A percentile compares a stretch with the other conserved stretches of the same genome.
phyloP scores from a whole-genome alignment of 2,329 filamentous ascomycete species.

The Xylariaceae sp. region DNA sequence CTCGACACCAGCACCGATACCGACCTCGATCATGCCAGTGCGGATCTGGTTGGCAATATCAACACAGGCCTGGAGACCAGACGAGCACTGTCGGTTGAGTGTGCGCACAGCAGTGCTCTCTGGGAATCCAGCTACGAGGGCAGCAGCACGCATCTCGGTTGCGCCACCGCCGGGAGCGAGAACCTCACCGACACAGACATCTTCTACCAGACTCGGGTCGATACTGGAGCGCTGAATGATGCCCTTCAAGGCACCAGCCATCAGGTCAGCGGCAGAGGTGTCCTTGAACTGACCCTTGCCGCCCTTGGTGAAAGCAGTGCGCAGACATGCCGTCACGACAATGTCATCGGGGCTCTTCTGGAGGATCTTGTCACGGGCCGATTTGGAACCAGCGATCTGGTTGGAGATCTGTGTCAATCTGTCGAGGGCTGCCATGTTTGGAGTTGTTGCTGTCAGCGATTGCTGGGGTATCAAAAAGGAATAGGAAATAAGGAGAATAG shows the following conservation, averaged over 20 bases:
- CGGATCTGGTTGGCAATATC: conserved; percentile 93
- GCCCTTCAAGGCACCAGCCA: conserved; percentile 77
- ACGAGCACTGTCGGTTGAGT: conserved; percentile 92
- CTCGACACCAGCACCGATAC: conserved; percentile 92
- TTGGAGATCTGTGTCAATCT: conserved; percentile 57
- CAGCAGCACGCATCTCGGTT: conserved; percentile 93
- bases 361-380: conserved; percentile 53
- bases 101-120: conserved; percentile 78
- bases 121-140: conserved; percentile 86
- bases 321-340: conserved; percentile 87
- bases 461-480: neutral
- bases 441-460: conserved; percentile 3
- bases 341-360: conserved; percentile 70
- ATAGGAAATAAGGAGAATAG: conserved; percentile 4
- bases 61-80: conserved; percentile 84
- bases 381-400: conserved; percentile 51
- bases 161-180: conserved; percentile 90
- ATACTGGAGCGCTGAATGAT: conserved; percentile 83
- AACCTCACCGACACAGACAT: conserved; percentile 87
- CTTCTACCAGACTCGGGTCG: conserved; percentile 82
- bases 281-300: conserved; percentile 96
- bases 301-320: conserved; percentile 87
- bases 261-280: conserved; percentile 79
- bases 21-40: conserved; percentile 89
- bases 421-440: conserved; percentile 45